These are phyloP conservation scores for Neonectria faginata DNA, from an alignment of 2,329 filamentous ascomycete species.

Conservation along the genomic window DNA sequence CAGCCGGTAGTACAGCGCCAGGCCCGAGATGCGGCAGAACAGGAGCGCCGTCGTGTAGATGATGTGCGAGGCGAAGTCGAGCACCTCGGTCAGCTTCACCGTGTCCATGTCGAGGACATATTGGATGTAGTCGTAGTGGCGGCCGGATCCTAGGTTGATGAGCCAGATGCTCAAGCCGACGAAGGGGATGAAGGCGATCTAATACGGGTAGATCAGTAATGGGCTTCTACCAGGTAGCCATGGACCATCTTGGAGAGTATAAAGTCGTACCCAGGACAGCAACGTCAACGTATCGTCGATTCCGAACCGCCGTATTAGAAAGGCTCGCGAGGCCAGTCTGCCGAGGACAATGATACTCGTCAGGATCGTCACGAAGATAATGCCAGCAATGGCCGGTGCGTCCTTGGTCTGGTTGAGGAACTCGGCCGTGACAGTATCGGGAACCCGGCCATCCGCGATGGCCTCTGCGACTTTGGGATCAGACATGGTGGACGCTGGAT, in stretches of 20 bases:
- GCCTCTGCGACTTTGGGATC: constrained; percentile 47
- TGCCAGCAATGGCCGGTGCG: constrained; percentile 52
- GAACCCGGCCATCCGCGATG: constrained; percentile 52
- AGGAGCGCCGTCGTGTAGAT: constrained; percentile 63
- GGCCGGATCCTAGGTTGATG: constrained; percentile 61
- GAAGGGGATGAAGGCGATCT: constrained; percentile 56
- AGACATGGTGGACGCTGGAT: constrained; percentile 33
- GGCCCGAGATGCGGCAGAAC: constrained; percentile 62
- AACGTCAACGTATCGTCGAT: constrained; percentile 54
- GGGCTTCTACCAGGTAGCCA: not conserved
- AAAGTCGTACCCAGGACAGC: constrained; percentile 49
- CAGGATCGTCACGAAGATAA: constrained; percentile 52
- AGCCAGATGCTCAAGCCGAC: constrained; percentile 57
- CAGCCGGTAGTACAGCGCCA: constrained; percentile 64
- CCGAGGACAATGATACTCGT: constrained; percentile 51
- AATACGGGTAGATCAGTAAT: constrained; percentile 21
- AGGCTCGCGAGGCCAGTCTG: constrained; percentile 51
- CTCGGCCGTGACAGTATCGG: constrained; percentile 48
- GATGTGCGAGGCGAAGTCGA: constrained; percentile 64
- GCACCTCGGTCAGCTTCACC: constrained; percentile 57
- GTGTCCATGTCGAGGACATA: constrained; percentile 58
- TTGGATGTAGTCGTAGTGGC: constrained; percentile 59
- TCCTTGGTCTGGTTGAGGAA: constrained; percentile 54
- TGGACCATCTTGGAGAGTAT: not conserved
- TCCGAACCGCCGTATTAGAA: constrained; percentile 53